phyloP scores from a whole-genome alignment of 2,329 filamentous ascomycete species.

The Herpotrichia juniperi region DNA sequence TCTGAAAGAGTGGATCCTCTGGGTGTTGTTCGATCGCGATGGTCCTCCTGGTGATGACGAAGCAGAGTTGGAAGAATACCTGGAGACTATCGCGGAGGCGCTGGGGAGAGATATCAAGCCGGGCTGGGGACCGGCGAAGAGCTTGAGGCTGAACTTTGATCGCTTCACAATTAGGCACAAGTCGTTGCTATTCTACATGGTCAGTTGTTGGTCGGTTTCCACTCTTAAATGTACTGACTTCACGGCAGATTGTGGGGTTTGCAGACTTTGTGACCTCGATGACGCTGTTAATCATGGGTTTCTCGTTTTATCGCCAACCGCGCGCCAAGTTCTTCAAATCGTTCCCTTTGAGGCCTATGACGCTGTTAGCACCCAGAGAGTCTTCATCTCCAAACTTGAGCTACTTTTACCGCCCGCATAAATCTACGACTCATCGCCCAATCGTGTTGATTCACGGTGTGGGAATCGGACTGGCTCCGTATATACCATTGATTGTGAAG shows the following conservation, averaged over 20 bases:
- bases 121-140: slow-evolving; percentile 61
- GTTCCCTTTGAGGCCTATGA: slow-evolving; percentile 63
- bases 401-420: slow-evolving; percentile 63
- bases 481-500: slow-evolving; percentile 60
- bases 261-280: slow-evolving; percentile 50
- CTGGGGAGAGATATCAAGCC: slow-evolving; percentile 55
- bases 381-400: slow-evolving; percentile 58
- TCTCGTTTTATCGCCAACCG: slow-evolving; percentile 55
- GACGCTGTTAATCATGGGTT: slow-evolving; percentile 53
- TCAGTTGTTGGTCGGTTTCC: slow-evolving; percentile 39
- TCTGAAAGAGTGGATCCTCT: slow-evolving; percentile 66
- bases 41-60: slow-evolving; percentile 47
- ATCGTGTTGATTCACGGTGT: slow-evolving; percentile 72
- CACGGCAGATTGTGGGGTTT: slow-evolving; percentile 45
- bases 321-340: slow-evolving; percentile 52
- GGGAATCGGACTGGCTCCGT: slow-evolving; percentile 68
- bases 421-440: slow-evolving; percentile 59
- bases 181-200: slow-evolving; percentile 64
- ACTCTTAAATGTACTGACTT: neutral
- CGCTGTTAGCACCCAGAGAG: slow-evolving; percentile 48
- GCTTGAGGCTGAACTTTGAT: slow-evolving; percentile 66
- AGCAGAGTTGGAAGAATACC: slow-evolving; percentile 59
- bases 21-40: slow-evolving; percentile 66
- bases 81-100: slow-evolving; percentile 54
- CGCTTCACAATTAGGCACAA: slow-evolving; percentile 62